Percentiles rank a stretch among this genome's conserved stretches.
Evolutionary conservation across 2,329 filamentous ascomycete genomes (phyloP).

Genomic region (Diaporthe sp.): DNA sequence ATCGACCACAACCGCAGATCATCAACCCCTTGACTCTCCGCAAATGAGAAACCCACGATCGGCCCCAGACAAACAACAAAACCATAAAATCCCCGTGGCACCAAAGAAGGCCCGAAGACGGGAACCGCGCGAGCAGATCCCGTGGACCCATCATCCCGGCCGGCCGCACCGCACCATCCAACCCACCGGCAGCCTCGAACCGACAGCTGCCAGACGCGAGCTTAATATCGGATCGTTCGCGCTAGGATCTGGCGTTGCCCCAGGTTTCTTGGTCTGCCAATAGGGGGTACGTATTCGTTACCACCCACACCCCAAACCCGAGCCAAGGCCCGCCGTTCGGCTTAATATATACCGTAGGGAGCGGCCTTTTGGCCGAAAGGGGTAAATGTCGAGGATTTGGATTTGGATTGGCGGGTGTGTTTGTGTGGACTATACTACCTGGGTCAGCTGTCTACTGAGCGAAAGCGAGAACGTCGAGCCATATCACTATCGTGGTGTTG

Average conservation of each 20-base stretch:
- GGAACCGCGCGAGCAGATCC: neutral
- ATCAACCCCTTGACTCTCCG: neutral
- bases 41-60: neutral
- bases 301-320: neutral
- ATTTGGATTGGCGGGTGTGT: neutral
- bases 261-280: neutral
- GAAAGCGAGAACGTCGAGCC: neutral
- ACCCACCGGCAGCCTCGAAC: neutral
- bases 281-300: neutral
- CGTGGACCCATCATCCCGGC: constrained; percentile 5
- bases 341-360: neutral
- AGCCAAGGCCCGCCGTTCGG: constrained; percentile 20
- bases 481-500: neutral
- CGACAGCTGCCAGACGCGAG: constrained; percentile 14
- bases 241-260: neutral
- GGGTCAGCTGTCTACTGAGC: neutral
- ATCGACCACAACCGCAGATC: neutral
- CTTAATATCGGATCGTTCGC: constrained; percentile 15
- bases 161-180: too few species aligned
- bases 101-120: constrained; percentile 18
- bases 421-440: neutral
- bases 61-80: neutral
- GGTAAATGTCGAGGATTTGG: constrained; percentile 19
- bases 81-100: neutral
- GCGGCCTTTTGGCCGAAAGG: neutral